Evolutionary conservation across 2,329 filamentous ascomycete species (phyloP), one percentile per base, ranked within the genome.

Genomic region (Bipolaris victoriae): DNA sequence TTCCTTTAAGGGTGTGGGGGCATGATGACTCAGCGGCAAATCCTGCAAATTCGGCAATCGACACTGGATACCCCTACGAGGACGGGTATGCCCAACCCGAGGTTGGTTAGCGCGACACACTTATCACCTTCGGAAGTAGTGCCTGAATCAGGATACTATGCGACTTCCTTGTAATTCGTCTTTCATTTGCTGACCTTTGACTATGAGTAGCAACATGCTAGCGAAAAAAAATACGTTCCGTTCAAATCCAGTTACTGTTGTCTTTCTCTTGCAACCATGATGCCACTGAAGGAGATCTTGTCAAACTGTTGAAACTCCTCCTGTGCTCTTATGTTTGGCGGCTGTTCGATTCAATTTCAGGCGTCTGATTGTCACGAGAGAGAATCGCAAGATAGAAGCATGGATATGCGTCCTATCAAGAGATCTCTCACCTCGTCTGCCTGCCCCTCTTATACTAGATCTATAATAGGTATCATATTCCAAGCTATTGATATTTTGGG

Each of bases 21-120:
- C 10, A 22, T 43, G 48, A 40, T 50, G 48, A 50, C 37, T 50
- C 36, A 43, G 48, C 36, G 20, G 49, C 49, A 29, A 51, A 55
- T 52, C 52, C 36, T 50, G 48, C 36, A 43, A 43, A 41, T 41
- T 33, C 36, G 48, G 36, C 24, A 36, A 39, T 49, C 26, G 47
- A 29, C 37, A 33, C 45, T n/a, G 22, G 15, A 33, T 33, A 10
- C 18, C 20, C 22, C 24, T 26, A 16, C n/a, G 33, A 26, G 35
- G 26, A 24, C 13, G 6, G 18, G 10, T 26, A 33, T 15, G 13
- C 11, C 9, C 35, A 16, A n/a, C 46, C 35, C 15, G 3, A 33
- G 3, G 16, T 46, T 7, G 10, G 10, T 35, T 46, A 46, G 26
- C 16, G 43, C 22, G 11, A 43, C 20, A 43, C 40, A n/a, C 20